Percentiles rank a stretch among this genome's conserved stretches.
These are phyloP conservation scores for Calonectria ilicicola DNA, from an alignment of 2,329 filamentous ascomycete genomes.

Conservation along the genomic window DNA sequence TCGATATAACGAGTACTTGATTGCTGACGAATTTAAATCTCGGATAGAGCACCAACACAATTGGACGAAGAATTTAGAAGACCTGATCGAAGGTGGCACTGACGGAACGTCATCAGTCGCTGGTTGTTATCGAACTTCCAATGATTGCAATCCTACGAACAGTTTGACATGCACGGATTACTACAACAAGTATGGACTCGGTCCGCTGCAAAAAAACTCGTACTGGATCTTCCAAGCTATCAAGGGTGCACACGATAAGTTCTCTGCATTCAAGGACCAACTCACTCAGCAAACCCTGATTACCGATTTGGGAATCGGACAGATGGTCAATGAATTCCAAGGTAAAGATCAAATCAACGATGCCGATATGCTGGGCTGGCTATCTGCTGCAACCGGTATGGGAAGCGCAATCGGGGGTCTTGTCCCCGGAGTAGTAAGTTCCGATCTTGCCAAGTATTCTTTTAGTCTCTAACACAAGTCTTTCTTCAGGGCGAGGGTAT, in stretches of 20 bases:
- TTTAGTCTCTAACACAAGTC: not conserved
- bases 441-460: too few species aligned
- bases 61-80: not conserved
- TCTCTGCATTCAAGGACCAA: not conserved
- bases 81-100: not conserved
- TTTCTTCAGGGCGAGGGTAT: not conserved
- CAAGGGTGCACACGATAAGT: not conserved
- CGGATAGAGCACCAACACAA: not conserved
- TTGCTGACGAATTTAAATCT: not conserved
- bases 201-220: not conserved
- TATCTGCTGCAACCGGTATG: not conserved
- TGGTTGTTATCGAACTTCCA: not conserved
- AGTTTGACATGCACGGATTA: not conserved
- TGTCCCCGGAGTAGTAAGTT: not conserved
- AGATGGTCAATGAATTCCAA: not conserved
- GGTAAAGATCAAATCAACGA: not conserved
- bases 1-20: too few species aligned
- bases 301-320: not conserved
- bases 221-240: not conserved
- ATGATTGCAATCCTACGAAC: not conserved
- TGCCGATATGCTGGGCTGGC: not conserved
- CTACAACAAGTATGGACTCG: not conserved
- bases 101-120: not conserved
- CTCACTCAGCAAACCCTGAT: not conserved
- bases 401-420: not conserved